A percentile compares a stretch with the other conserved stretches of the same genome.
These are phyloP conservation scores for Ceriops tagal DNA, from an alignment of 345 rosid genomes.

Conservation along the genomic window DNA sequence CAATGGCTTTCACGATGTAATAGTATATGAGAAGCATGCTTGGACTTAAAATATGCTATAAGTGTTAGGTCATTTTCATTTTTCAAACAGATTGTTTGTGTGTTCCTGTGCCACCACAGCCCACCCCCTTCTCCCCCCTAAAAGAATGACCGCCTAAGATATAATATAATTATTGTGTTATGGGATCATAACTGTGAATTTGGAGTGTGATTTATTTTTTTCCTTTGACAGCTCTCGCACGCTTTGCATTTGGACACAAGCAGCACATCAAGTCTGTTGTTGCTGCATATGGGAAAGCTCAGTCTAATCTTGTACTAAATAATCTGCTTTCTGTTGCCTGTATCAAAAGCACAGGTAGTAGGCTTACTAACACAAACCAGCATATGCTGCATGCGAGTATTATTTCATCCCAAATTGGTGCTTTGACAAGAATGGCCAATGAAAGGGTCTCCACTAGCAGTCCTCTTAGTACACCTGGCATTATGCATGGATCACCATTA, in stretches of 20 bases:
- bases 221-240: conserved; percentile 71
- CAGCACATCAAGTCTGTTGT: conserved; percentile 85
- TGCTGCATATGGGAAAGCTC: conserved; percentile 83
- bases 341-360: conserved; percentile 66
- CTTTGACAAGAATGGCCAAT: conserved; percentile 68
- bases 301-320: conserved; percentile 64
- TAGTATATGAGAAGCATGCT: too few species aligned
- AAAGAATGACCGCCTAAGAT: too few species aligned
- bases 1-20: not conserved
- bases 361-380: conserved; percentile 34
- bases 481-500: conserved; percentile 94
- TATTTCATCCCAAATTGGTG: conserved; percentile 74
- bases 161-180: too few species aligned
- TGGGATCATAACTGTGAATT: conserved; percentile 9
- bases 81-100: not conserved
- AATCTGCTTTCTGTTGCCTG: conserved; percentile 82
- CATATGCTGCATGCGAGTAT: conserved; percentile 37
- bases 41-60: not conserved
- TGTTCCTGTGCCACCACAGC: too few species aligned
- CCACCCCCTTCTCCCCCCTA: too few species aligned
- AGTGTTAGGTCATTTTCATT: not conserved
- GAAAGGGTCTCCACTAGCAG: conserved; percentile 77
- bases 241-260: conserved; percentile 94
- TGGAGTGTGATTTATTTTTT: conserved; percentile 22
- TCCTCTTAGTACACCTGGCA: conserved; percentile 74